A percentile compares a stretch with the other conserved stretches of the same genome.
phyloP scores from a whole-genome alignment of 345 rosid species.

The Adansonia digitata region DNA sequence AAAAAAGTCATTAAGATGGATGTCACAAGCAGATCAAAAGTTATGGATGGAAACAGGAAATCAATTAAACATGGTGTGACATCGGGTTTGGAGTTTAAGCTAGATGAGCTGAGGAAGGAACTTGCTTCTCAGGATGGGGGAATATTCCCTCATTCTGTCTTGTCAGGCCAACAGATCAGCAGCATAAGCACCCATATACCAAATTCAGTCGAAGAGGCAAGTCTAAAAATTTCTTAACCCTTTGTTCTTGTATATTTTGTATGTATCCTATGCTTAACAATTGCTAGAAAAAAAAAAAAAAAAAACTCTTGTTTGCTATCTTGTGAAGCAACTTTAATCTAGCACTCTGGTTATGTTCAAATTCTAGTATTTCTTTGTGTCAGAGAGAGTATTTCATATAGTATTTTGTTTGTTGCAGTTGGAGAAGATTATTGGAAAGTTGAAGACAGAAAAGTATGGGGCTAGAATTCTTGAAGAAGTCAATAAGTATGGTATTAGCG shows the following conservation, averaged over 20 bases:
- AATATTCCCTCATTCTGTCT: constrained; percentile 80
- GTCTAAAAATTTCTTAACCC: constrained; percentile 11
- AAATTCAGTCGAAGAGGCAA: constrained; percentile 52
- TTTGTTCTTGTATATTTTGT: neutral
- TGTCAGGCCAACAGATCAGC: constrained; percentile 73
- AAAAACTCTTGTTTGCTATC: neutral
- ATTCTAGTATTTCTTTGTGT: neutral
- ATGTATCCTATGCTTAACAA: neutral
- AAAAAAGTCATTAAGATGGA: constrained; percentile 63
- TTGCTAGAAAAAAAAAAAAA: neutral
- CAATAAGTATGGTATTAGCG: constrained; percentile 24
- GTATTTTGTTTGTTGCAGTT: constrained; percentile 40
- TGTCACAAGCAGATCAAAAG: constrained; percentile 42
- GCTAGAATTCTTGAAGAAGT: constrained; percentile 67
- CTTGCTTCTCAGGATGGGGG: constrained; percentile 60
- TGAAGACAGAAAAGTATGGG: constrained; percentile 75
- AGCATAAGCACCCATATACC: constrained; percentile 56
- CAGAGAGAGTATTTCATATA: neutral
- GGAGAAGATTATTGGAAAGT: constrained; percentile 78
- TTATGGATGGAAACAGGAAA: constrained; percentile 25
- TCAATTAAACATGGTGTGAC: constrained; percentile 36
- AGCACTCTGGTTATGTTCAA: neutral
- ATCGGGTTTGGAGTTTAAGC: constrained; percentile 60
- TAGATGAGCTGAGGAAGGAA: constrained; percentile 74
- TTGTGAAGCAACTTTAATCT: neutral